Evolutionary conservation across 768 basidiomycete species (phyloP).

Genomic region (Leccinum rimulosum): DNA sequence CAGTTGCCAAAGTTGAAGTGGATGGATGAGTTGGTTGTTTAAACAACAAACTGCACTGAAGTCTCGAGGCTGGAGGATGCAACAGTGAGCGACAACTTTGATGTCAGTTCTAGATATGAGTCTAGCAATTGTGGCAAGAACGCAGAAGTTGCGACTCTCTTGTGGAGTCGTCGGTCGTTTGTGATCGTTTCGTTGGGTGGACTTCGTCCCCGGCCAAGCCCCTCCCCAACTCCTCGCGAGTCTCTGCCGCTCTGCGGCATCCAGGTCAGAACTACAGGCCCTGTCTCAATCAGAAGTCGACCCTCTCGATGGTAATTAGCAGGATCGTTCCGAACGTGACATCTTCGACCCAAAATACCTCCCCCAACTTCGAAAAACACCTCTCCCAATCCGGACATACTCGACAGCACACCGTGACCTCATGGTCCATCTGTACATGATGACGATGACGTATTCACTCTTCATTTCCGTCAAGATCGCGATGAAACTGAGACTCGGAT

Average conservation of each 20-base stretch:
- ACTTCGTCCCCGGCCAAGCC: constrained; percentile 46
- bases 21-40: constrained; percentile 19
- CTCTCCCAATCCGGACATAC: constrained; percentile 22
- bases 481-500: constrained; percentile 17
- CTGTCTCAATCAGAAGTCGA: constrained; percentile 59
- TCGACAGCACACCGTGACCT: constrained; percentile 19
- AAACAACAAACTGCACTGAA: constrained; percentile 15
- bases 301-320: constrained; percentile 71
- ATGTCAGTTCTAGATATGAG: too few relatives aligned
- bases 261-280: constrained; percentile 47
- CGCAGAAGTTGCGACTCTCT: constrained; percentile 59
- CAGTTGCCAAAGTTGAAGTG: constrained; percentile 15
- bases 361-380: constrained; percentile 12
- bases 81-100: constrained; percentile 10
- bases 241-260: constrained; percentile 30
- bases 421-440: constrained; percentile 27
- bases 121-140: constrained; percentile 20
- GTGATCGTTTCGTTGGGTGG: constrained; percentile 13
- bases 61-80: constrained; percentile 18
- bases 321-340: constrained; percentile 67
- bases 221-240: constrained; percentile 38
- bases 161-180: too few relatives aligned
- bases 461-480: constrained; percentile 44
- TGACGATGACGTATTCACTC: constrained; percentile 41
- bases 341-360: constrained; percentile 32